Percentiles rank a stretch among this genome's conserved stretches.
phyloP scores from a whole-genome alignment of 805 yeast species.

The Lipomyces spencermartinsiae region DNA sequence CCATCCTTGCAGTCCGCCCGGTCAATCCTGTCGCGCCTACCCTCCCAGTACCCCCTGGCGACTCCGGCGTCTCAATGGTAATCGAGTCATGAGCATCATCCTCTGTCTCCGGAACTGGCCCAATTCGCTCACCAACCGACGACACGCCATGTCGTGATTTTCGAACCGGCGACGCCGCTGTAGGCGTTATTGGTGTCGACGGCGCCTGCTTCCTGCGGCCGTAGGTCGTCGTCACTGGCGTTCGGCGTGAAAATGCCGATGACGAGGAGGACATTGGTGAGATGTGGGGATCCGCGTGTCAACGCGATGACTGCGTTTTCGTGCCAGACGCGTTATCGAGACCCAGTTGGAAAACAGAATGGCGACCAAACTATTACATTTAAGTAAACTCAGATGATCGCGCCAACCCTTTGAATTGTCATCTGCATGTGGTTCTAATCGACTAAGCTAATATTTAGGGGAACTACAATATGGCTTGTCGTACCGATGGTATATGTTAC shows the following conservation, averaged over 20 bases:
- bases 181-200: slow-evolving; percentile 20
- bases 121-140: neutral
- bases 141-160: slow-evolving; percentile 1
- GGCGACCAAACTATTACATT: neutral
- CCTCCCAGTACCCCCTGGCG: neutral
- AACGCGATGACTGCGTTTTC: too few relatives aligned
- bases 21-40: slow-evolving; percentile 9
- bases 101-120: neutral
- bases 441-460: too few relatives aligned
- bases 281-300: neutral
- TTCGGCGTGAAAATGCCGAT: slow-evolving; percentile 15
- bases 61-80: neutral
- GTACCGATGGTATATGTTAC: too few relatives aligned
- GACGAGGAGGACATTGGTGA: neutral
- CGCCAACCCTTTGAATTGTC: neutral
- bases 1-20: neutral
- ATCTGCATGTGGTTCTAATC: too few relatives aligned
- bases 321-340: neutral
- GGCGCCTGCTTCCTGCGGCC: slow-evolving; percentile 26
- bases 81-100: neutral
- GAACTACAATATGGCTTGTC: too few relatives aligned
- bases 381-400: neutral
- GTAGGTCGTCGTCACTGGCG: slow-evolving; percentile 25
- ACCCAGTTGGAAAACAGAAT: neutral
- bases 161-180: slow-evolving; percentile 26